These are phyloP conservation scores for Clonostachys rhizophaga DNA, from an alignment of 2,329 filamentous ascomycete genomes.

Conservation along the genomic window DNA sequence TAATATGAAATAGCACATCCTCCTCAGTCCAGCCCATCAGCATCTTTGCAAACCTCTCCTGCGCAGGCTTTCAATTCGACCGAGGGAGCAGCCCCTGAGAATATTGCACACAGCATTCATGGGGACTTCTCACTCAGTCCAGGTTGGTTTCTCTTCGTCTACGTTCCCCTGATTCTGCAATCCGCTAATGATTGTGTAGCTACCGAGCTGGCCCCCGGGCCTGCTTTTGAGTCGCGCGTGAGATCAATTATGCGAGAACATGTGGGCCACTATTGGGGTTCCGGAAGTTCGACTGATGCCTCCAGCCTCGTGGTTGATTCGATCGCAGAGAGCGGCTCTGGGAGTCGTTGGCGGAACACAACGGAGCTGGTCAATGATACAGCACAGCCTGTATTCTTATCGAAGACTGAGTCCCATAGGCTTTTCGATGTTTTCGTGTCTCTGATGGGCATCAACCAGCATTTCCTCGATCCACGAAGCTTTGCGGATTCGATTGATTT, in stretches of 20 bases:
- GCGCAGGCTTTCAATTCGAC: background rate
- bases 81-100: background rate
- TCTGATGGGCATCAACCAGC: slow-evolving; percentile 16
- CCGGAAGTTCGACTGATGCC: background rate
- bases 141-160: background rate
- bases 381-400: slow-evolving; percentile 4
- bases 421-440: slow-evolving; percentile 14
- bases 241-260: slow-evolving; percentile 11
- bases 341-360: slow-evolving; percentile 5
- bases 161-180: background rate
- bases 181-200: background rate
- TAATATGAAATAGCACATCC: no score
- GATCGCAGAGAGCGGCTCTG: background rate
- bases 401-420: slow-evolving; percentile 10
- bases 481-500: slow-evolving; percentile 15
- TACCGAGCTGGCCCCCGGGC: slow-evolving; percentile 8
- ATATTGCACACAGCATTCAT: background rate
- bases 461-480: slow-evolving; percentile 16
- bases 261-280: slow-evolving; percentile 2
- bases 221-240: slow-evolving; percentile 13
- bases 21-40: background rate
- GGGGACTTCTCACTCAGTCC: background rate
- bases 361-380: slow-evolving; percentile 13
- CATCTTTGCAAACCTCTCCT: background rate
- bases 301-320: slow-evolving; percentile 16